These are phyloP conservation scores for Talaromyces sp. DNA, from an alignment of 2,329 filamentous ascomycete genomes.

Conservation along the genomic window DNA sequence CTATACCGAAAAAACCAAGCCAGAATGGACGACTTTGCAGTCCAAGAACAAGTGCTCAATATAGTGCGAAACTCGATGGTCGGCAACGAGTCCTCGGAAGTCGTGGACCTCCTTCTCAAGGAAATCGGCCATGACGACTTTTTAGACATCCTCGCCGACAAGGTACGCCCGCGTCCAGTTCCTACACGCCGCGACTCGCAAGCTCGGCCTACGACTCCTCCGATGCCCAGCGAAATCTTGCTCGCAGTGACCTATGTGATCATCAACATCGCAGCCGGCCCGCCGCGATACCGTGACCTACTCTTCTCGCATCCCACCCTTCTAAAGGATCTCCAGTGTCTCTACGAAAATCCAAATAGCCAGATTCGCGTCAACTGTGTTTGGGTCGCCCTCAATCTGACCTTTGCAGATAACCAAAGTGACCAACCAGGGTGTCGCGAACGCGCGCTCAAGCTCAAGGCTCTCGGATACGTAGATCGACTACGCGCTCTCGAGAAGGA, in stretches of 20 bases:
- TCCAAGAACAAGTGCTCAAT: conserved; percentile 87
- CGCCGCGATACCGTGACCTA: conserved; percentile 69
- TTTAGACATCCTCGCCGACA: conserved; percentile 74
- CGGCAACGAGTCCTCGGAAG: conserved; percentile 54
- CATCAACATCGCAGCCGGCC: conserved; percentile 80
- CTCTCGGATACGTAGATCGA: conserved; percentile 64
- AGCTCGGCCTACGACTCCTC: conserved; percentile 17
- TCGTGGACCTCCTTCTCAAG: conserved; percentile 80
- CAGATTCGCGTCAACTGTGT: conserved; percentile 74
- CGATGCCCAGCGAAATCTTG: conserved; percentile 59
- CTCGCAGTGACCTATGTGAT: conserved; percentile 74
- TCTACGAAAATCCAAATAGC: conserved; percentile 67
- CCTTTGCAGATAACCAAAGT: conserved; percentile 69
- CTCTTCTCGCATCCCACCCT: conserved; percentile 72
- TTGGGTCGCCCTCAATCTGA: conserved; percentile 80
- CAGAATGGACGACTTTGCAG: conserved; percentile 70
- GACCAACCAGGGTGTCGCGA: conserved; percentile 62
- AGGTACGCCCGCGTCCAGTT: conserved; percentile 55
- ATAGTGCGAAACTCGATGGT: conserved; percentile 87
- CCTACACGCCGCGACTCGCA: conserved; percentile 27
- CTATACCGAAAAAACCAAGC: conserved; percentile 62
- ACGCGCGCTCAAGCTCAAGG: conserved; percentile 63
- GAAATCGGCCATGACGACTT: conserved; percentile 70
- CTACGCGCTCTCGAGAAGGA: conserved; percentile 63
- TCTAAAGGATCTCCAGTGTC: conserved; percentile 64